Conservation (phyloP, 208 protist species). For the Wallacemonas sp. region DNA sequence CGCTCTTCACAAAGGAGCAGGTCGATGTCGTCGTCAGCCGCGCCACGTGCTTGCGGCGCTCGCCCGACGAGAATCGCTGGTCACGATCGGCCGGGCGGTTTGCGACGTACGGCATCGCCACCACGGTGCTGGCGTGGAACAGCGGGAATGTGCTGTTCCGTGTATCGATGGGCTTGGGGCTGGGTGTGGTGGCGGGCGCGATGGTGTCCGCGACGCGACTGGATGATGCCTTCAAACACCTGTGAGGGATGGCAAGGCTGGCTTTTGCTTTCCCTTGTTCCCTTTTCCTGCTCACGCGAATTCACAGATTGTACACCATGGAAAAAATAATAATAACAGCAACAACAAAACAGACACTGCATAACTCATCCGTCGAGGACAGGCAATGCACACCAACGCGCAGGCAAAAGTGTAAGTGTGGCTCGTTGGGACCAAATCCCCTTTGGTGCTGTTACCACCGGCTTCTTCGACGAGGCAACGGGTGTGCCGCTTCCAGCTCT, state of each 20-base stretch:
- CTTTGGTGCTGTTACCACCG: too few relatives aligned
- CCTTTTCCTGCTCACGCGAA: too few relatives aligned
- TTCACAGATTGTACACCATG: not conserved
- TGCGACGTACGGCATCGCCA: constrained; percentile 52
- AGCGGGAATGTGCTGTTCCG: constrained; percentile 57
- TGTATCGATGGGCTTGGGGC: constrained; percentile 64
- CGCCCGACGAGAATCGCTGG: constrained; percentile 70
- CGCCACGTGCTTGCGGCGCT: constrained; percentile 43
- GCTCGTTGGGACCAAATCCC: too few relatives aligned
- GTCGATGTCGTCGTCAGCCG: constrained; percentile 64
- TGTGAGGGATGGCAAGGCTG: constrained; percentile 34
- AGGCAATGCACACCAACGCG: not conserved
- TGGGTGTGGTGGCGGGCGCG: constrained; percentile 49
- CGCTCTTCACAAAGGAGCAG: constrained; percentile 59
- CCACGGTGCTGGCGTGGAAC: constrained; percentile 78
- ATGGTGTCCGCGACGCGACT: constrained; percentile 55
- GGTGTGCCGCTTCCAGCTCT: too few relatives aligned
- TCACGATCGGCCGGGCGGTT: constrained; percentile 50
- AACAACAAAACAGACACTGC: not conserved
- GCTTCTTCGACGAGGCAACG: too few relatives aligned
- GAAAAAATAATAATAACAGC: not conserved
- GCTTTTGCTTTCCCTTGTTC: too few relatives aligned
- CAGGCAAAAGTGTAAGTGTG: too few relatives aligned
- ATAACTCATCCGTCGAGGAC: too few relatives aligned
- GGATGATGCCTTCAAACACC: constrained; percentile 55